phyloP scores from a whole-genome alignment of 139 green algal genomes.

The Gonium pectorale region DNA sequence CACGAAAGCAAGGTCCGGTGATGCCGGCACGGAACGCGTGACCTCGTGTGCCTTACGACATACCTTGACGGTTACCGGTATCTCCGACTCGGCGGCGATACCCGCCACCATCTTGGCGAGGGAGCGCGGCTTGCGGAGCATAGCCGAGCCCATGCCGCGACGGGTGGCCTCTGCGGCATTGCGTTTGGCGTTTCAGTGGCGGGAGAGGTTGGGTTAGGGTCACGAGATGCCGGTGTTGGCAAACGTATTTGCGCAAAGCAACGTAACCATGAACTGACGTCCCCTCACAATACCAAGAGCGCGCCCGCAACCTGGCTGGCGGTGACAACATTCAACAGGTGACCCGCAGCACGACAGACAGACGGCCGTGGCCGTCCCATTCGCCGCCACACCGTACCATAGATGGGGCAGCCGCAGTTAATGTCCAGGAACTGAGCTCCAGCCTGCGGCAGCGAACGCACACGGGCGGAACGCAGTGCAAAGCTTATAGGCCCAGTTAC shows the following conservation, averaged over 20 bases:
- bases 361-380: no score
- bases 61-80: constrained; percentile 91
- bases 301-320: no score
- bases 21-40: background rate
- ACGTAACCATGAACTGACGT: no score
- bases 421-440: constrained; percentile 86
- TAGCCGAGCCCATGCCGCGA: constrained; percentile 76
- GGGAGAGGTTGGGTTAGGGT: background rate
- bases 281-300: no score
- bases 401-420: constrained; percentile 91
- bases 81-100: constrained; percentile 67
- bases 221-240: no score
- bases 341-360: no score
- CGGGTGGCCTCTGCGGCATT: constrained; percentile 81
- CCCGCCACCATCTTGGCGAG: constrained; percentile 84
- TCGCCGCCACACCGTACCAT: constrained; percentile 60
- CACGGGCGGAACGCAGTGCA: no score
- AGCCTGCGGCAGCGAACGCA: no score
- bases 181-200: background rate
- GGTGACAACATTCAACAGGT: no score
- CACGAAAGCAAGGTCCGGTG: background rate
- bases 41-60: constrained; percentile 30
- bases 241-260: no score
- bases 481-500: no score
- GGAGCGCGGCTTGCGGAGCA: constrained; percentile 87